These are phyloP conservation scores for Aspergillus incahuasiensis DNA, from an alignment of 495 filamentous ascomycete species.

Conservation along the genomic window DNA sequence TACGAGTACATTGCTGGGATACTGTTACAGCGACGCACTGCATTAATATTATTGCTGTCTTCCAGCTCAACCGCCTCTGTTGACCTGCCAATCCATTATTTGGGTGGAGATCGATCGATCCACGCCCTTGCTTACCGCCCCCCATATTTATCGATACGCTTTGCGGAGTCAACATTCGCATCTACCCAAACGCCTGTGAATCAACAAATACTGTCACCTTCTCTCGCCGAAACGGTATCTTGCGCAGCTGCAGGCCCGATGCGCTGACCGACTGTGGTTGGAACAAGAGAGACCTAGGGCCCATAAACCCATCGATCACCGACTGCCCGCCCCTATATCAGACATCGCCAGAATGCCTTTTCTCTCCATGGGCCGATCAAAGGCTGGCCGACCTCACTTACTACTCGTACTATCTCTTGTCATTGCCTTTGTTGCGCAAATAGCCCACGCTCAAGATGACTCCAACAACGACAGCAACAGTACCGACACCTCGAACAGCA, in stretches of 20 bases:
- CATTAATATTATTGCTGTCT: neutral
- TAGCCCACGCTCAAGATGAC: conserved; percentile 16
- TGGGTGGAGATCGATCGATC: conserved; percentile 19
- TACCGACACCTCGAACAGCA: conserved; percentile 22
- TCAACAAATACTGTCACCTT: neutral
- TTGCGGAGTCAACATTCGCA: neutral
- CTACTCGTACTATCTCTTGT: conserved; percentile 23
- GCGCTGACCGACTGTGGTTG: neutral
- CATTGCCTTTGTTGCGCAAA: conserved; percentile 15
- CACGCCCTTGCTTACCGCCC: conserved; percentile 8
- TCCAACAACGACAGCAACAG: neutral
- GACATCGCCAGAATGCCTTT: conserved; percentile 12
- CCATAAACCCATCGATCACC: neutral
- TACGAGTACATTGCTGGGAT: neutral
- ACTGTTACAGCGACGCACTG: neutral
- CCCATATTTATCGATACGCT: neutral
- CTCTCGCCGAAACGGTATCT: neutral
- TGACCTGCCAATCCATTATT: conserved; percentile 10
- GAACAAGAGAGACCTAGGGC: neutral
- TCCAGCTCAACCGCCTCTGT: conserved; percentile 1
- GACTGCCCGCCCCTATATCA: neutral
- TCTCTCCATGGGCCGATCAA: conserved; percentile 20
- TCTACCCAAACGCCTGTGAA: neutral
- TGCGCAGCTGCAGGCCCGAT: neutral
- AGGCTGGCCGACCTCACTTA: conserved; percentile 21